These are phyloP conservation scores for Hanseniaspora hatyaiensis DNA, from an alignment of 805 yeast genomes.

Conservation along the genomic window DNA sequence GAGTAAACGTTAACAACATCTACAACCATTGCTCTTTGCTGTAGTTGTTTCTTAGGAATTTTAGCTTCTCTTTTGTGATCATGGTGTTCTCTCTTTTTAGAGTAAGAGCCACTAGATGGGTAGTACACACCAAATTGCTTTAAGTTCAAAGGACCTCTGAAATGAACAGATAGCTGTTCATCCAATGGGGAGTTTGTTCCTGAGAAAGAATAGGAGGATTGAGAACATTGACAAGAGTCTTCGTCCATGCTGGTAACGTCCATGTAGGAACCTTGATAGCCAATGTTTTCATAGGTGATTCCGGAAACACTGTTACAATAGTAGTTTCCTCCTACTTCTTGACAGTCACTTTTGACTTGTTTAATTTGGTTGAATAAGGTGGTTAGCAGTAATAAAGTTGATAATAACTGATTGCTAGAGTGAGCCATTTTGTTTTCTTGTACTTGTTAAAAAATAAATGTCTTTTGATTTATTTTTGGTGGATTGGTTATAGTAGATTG, in stretches of 20 bases:
- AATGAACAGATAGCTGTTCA: constrained; percentile 62
- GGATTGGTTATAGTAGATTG: no score
- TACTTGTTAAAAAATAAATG: not conserved
- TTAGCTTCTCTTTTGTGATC: constrained; percentile 22
- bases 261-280: constrained; percentile 71
- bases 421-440: not conserved
- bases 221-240: constrained; percentile 58
- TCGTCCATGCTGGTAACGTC: constrained; percentile 75
- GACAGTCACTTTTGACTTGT: constrained; percentile 33
- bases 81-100: constrained; percentile 36
- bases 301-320: constrained; percentile 67
- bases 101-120: constrained; percentile 41
- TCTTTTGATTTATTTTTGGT: not conserved
- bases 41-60: constrained; percentile 37
- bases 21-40: constrained; percentile 51
- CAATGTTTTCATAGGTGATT: constrained; percentile 58
- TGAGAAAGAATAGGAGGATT: constrained; percentile 41
- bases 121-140: constrained; percentile 75
- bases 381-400: constrained; percentile 20
- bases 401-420: not conserved
- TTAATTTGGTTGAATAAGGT: constrained; percentile 24
- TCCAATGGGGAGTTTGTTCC: constrained; percentile 58
- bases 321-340: constrained; percentile 58
- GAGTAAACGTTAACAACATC: constrained; percentile 63
- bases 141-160: constrained; percentile 62